phyloP scores from a whole-genome alignment of 805 yeast genomes.

The Debaryomyces tyrocola region DNA sequence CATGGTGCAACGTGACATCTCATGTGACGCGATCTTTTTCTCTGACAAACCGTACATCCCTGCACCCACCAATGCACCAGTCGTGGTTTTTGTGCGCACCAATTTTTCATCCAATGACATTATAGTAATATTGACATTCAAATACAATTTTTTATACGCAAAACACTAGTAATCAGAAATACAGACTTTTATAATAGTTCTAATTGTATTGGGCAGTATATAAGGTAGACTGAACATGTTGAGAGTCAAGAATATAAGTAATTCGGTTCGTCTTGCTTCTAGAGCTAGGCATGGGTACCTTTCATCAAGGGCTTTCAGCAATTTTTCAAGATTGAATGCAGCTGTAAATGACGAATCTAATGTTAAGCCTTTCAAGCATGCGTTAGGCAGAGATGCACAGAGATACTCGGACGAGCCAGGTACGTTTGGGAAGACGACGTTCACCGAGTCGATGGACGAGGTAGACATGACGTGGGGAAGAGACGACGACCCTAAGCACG shows the following conservation, averaged over 20 bases:
- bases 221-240: slow-evolving; percentile 17
- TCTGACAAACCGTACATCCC: too few relatives aligned
- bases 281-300: background rate
- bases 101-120: slow-evolving; percentile 2
- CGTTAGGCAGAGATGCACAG: slow-evolving; percentile 39
- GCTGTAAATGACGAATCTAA: slow-evolving; percentile 24
- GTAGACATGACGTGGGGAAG: slow-evolving; percentile 45
- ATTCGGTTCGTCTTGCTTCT: slow-evolving; percentile 9
- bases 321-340: slow-evolving; percentile 19
- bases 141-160: background rate
- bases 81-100: background rate
- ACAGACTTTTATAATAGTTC: background rate
- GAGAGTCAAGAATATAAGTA: slow-evolving; percentile 20
- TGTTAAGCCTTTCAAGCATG: slow-evolving; percentile 33
- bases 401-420: slow-evolving; percentile 33
- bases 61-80: background rate
- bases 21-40: too few relatives aligned
- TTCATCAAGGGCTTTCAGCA: slow-evolving; percentile 14
- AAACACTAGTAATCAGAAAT: background rate
- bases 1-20: too few relatives aligned
- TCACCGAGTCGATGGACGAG: slow-evolving; percentile 45
- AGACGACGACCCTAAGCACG: slow-evolving; percentile 43
- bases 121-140: slow-evolving; percentile 2
- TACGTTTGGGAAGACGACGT: slow-evolving; percentile 41
- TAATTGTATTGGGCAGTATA: background rate